phyloP scores from a whole-genome alignment of 2,329 filamentous ascomycete genomes.

The Stagonosporopsis vannaccii region DNA sequence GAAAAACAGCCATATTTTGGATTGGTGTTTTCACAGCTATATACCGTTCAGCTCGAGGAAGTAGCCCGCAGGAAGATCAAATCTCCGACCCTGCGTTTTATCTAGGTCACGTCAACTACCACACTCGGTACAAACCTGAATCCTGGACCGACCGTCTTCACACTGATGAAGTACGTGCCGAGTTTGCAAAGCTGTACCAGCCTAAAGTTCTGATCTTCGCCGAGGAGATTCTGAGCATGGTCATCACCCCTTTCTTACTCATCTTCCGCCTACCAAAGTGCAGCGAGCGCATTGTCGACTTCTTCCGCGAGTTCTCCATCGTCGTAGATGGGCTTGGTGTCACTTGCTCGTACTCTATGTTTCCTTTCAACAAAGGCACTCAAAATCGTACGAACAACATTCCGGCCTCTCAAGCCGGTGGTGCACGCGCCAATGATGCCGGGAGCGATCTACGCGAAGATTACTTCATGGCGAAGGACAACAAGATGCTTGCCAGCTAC shows the following conservation, averaged over 20 bases:
- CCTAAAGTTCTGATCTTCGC: conserved; percentile 90
- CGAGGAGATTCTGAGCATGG: conserved; percentile 89
- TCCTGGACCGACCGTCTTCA: conserved; percentile 92
- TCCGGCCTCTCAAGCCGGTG: conserved; percentile 47
- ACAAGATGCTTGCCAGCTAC: conserved; percentile 98
- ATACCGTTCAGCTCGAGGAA: conserved; percentile 82
- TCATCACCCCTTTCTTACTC: conserved; percentile 88
- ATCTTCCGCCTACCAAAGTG: conserved; percentile 86
- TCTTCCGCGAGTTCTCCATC: conserved; percentile 96
- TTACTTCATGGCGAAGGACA: conserved; percentile 93
- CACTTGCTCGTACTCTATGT: conserved; percentile 96
- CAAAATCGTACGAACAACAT: conserved; percentile 54
- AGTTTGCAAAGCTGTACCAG: conserved; percentile 91
- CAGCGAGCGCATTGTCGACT: conserved; percentile 93
- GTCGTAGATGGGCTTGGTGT: conserved; percentile 96
- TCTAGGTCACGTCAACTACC: conserved; percentile 86
- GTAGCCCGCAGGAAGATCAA: conserved; percentile 82
- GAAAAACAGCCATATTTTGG: conserved; percentile 90
- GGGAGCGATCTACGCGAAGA: conserved; percentile 73
- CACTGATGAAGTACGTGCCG: conserved; percentile 88
- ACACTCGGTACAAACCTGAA: conserved; percentile 88
- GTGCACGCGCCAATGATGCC: conserved; percentile 57
- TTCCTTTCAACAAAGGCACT: conserved; percentile 89
- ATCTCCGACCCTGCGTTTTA: conserved; percentile 94
- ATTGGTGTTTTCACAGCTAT: conserved; percentile 81